A percentile compares a stretch with the other conserved stretches of the same genome.
These are phyloP conservation scores for Brassica cretica DNA, from an alignment of 345 rosid species.

Conservation along the genomic window DNA sequence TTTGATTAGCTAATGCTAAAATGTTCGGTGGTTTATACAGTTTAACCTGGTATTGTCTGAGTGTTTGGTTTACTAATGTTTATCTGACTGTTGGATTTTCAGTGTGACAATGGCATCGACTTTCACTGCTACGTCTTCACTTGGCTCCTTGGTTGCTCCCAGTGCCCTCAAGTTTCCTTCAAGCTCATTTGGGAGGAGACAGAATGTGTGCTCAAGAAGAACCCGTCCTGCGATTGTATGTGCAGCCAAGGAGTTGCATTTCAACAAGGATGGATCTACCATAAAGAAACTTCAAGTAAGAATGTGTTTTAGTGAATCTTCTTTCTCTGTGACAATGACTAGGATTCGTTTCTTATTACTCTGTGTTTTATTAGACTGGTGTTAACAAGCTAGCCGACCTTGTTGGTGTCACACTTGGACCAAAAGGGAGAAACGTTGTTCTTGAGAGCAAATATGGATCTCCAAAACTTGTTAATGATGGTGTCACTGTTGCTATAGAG, in stretches of 20 bases:
- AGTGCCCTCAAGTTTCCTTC: constrained; percentile 42
- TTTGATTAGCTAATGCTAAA: neutral
- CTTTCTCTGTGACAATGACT: neutral
- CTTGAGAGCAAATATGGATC: constrained; percentile 99
- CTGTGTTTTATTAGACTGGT: constrained; percentile 55
- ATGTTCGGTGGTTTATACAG: neutral
- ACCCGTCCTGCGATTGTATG: constrained; percentile 53
- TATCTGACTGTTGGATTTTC: neutral
- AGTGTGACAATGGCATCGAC: constrained; percentile 65
- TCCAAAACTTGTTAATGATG: constrained; percentile 93
- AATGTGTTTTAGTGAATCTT: neutral
- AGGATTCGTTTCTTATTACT: neutral
- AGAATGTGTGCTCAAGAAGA: constrained; percentile 47
- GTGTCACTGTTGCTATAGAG: constrained; percentile 98
- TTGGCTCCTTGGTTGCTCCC: constrained; percentile 64
- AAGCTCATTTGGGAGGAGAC: constrained; percentile 55
- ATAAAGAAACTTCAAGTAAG: constrained; percentile 87
- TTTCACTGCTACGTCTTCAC: constrained; percentile 67
- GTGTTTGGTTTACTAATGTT: neutral
- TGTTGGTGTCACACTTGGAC: constrained; percentile 98
- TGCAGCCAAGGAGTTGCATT: constrained; percentile 93
- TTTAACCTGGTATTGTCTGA: neutral
- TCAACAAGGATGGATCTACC: constrained; percentile 90
- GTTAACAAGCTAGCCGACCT: constrained; percentile 97
- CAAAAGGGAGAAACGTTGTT: constrained; percentile 96